Percentiles rank a stretch among this genome's conserved stretches.
Conservation (phyloP, 345 rosid genomes). For the Populus pruinosa region DNA sequence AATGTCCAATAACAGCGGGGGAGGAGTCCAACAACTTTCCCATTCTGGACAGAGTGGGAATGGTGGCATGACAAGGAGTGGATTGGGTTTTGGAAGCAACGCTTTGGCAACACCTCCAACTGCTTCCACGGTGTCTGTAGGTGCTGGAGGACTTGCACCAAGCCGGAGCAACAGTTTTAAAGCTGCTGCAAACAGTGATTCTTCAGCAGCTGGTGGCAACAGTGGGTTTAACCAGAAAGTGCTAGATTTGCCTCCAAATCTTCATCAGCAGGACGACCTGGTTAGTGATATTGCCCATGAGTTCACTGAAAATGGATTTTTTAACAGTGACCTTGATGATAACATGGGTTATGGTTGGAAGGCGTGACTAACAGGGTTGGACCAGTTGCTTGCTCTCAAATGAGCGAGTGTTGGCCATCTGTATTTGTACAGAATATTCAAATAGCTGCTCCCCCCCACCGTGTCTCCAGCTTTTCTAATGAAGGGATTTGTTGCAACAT, state of each 20-base stretch:
- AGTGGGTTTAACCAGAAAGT: constrained; percentile 46
- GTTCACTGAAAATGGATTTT: constrained; percentile 56
- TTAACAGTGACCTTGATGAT: constrained; percentile 67
- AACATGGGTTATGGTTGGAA: constrained; percentile 66
- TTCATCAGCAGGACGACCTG: constrained; percentile 54
- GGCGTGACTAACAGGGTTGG: constrained; percentile 39
- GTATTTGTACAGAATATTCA: constrained; percentile 43
- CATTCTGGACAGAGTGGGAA: constrained; percentile 38
- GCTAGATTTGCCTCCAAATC: constrained; percentile 46
- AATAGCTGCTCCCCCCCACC: constrained; percentile 25
- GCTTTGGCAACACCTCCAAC: constrained; percentile 32
- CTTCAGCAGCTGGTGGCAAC: constrained; percentile 49
- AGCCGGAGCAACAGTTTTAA: constrained; percentile 63
- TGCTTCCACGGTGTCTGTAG: constrained; percentile 39
- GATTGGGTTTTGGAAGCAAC: constrained; percentile 40
- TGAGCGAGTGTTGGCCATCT: constrained; percentile 19
- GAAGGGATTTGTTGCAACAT: constrained; percentile 43
- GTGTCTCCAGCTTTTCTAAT: constrained; percentile 14
- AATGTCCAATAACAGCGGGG: constrained; percentile 48
- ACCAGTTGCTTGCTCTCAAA: constrained; percentile 15
- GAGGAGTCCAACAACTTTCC: constrained; percentile 46
- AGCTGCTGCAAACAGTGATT: constrained; percentile 55
- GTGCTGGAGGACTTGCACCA: constrained; percentile 39
- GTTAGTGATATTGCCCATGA: constrained; percentile 62
- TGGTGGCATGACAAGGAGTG: constrained; percentile 35